Evolutionary conservation across 1,284 basidiomycete species (phyloP), one percentile per base, ranked within the genome.

Genomic region (Apiotrichum montevideense): DNA sequence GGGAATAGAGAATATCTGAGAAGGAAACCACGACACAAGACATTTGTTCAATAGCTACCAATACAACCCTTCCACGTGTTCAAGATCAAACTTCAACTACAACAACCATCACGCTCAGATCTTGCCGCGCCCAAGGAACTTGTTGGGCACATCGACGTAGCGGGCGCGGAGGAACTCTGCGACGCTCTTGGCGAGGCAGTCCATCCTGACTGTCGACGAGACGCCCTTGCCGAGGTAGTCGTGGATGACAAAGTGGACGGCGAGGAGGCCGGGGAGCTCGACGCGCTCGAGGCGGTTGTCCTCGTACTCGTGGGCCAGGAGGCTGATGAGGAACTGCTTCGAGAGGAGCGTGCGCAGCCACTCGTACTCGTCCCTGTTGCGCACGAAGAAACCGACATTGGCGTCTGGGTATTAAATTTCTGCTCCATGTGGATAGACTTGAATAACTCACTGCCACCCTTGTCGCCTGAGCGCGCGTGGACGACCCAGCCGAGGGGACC

Each of bases 191-290:
- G 61, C 61, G 21, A 63, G 53, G 9, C 35, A 49, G 51, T 59
- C 58, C 42, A 63, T 44, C 8, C 57, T n/a, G 3, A 43, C 51
- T 3, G 63, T 62, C 5, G 50, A 48, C 15, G 41, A 44, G 6
- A 58, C 60, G 13, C 60, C 60, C 49, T 64, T 62, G 21, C 63
- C 69, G 34, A 71, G 67, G 52, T 73, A 72, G 45, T 72, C 71
- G 45, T 66, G 71, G 6, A 66, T 61, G 41, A 67, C 71, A 35
- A 68, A 65, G 55, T 73, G 70, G 32, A 73, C 68, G 3, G 68
- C 64, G 14, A 52, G 53, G 35, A 68, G 59, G 15, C 58, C 55
- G 2, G 63, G 65, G 48, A 68, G 61, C 59, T 68, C 67, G 39
- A 65, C 65, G 13, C 67, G 63, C 49, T 68, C 67, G 21, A 67